A percentile compares a stretch with the other conserved stretches of the same genome.
phyloP scores from a whole-genome alignment of 2,329 filamentous ascomycete species.

The Ustilaginoidea virens region DNA sequence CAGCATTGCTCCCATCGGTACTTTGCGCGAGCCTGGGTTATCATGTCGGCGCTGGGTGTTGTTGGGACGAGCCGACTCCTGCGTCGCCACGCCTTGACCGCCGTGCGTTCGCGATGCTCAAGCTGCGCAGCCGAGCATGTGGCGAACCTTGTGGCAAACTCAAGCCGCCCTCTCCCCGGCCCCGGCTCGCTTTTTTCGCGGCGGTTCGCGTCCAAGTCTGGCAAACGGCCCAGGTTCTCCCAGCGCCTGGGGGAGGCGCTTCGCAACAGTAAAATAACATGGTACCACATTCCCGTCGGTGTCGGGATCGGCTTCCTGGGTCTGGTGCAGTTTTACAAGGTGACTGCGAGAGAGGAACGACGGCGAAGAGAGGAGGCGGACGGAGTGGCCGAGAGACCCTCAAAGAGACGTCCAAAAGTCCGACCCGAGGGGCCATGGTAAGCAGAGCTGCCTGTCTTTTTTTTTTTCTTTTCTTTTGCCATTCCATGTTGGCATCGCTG shows the following conservation, averaged over 20 bases:
- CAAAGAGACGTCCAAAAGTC: constrained; percentile 44
- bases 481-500: not conserved
- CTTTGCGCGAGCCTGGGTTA: constrained; percentile 5
- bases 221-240: constrained; percentile 33
- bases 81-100: constrained; percentile 15
- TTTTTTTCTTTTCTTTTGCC: not conserved
- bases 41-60: constrained; percentile 18
- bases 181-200: constrained; percentile 12
- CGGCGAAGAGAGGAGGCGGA: constrained; percentile 28
- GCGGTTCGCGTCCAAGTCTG: constrained; percentile 20
- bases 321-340: constrained; percentile 69
- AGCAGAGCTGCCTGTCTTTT: constrained; percentile 5
- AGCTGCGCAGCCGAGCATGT: constrained; percentile 9
- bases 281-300: constrained; percentile 81
- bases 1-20: not conserved
- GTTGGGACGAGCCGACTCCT: constrained; percentile 19
- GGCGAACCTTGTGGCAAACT: constrained; percentile 4
- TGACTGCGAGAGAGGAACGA: constrained; percentile 40
- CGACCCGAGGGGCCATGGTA: constrained; percentile 76
- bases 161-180: constrained; percentile 11
- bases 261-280: constrained; percentile 49
- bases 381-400: constrained; percentile 23
- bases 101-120: constrained; percentile 14
- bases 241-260: constrained; percentile 34
- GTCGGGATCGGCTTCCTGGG: constrained; percentile 77